Base-by-base conservation (phyloP, 2,329 filamentous ascomycete genomes). In the Alternaria sp. region DNA sequence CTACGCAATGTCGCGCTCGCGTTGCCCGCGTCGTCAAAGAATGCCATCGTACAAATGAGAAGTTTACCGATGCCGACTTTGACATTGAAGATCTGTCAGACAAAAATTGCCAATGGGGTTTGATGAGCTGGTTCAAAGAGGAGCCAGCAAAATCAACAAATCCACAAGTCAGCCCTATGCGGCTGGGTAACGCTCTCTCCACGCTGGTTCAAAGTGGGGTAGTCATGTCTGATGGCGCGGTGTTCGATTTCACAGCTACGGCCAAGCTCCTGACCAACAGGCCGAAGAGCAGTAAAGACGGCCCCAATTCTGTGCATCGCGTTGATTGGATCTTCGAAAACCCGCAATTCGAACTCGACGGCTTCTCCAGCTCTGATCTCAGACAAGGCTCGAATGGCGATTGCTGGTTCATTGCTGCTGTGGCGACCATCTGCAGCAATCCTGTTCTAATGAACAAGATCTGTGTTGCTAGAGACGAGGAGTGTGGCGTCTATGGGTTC, bases 381-480 rank as follows among this genome's bases (percentile, higher is more conserved):
- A 87, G 90, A 14, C 93, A 96, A 78, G 93, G 93, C 1, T 84
- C 86, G 3, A 89, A 90, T 66, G 93, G 93, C 0, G 92, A 97
- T 74, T 96, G 93, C 77, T 97, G 93, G 92, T 87, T 96, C 62
- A 88, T 97, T 81, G 90, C 93, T 10, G 92, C 92, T 1, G 80
- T 96, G 26, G 92, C 90, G 68, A 92, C 92, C 0, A 84, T 96
- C 47, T 90, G 88, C 70, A 92, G 92, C 75, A 91, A 92, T 77
- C 81, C 86, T 15, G 87, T 87, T 0, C 79, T 95, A 51, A 92
- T 96, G 55, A 87, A 93, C 75, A 87, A 84, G 57, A 83, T 94
- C 6, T 96, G 92, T 68, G 91, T 96, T 33, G 89, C 87, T 4
- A 86, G 87, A 21, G 87, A 96, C 68, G 87, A 92, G 74, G 84